Conservation (phyloP, 1,284 basidiomycete genomes). For the Heimioporus retisporus region DNA sequence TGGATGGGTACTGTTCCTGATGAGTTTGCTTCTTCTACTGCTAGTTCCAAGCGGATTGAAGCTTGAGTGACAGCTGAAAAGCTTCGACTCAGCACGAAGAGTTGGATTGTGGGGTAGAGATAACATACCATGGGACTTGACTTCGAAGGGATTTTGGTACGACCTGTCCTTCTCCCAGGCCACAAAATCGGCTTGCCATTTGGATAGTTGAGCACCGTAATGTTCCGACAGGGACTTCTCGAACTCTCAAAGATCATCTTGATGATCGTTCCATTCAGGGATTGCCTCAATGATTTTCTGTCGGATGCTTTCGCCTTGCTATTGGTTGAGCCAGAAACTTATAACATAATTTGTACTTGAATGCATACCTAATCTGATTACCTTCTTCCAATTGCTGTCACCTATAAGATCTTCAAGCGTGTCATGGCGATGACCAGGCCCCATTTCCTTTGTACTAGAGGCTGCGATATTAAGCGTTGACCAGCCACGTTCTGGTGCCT, state of each 20-base stretch:
- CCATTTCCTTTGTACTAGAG: conserved; percentile 25
- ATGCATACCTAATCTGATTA: no score
- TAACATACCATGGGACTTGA: conserved; percentile 8
- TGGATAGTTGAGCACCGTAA: background rate
- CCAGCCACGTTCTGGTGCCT: conserved; percentile 18
- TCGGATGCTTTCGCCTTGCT: background rate
- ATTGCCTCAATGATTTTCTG: conserved; percentile 14
- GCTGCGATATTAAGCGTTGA: conserved; percentile 13
- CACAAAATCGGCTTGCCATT: conserved; percentile 11
- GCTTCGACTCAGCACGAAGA: no score
- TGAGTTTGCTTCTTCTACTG: background rate
- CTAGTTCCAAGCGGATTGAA: conserved; percentile 1
- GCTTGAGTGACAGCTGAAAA: conserved; percentile 10
- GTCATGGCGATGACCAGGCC: conserved; percentile 11
- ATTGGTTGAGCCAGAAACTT: no score
- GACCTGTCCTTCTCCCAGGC: conserved; percentile 7
- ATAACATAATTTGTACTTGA: background rate
- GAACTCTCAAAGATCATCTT: conserved; percentile 2
- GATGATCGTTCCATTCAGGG: conserved; percentile 8
- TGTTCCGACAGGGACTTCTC: background rate
- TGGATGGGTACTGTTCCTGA: no score
- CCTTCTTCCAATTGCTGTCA: no score
- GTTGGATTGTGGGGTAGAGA: no score
- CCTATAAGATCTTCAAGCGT: conserved; percentile 14
- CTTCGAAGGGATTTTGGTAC: conserved; percentile 12